phyloP scores from a whole-genome alignment of 768 basidiomycete genomes.

The Sporobolomyces pararoseus region DNA sequence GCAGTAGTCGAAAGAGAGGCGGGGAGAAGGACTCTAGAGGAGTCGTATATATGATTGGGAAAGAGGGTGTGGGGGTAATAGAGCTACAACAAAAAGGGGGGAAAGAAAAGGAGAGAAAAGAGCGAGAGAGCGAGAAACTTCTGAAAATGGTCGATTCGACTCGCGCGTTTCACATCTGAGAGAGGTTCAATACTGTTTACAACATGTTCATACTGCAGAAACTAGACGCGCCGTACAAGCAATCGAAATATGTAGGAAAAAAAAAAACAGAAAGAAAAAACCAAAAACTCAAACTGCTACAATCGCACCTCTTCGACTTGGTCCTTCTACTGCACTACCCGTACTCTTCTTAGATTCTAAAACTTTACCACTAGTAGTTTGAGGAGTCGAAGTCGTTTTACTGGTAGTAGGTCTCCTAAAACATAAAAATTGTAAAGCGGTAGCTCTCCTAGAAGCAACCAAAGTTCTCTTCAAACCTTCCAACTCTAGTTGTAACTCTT shows the following conservation, averaged over 20 bases:
- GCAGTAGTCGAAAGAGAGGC: not conserved
- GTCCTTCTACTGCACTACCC: not conserved
- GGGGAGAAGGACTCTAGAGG: not conserved
- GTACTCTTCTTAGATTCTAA: not conserved
- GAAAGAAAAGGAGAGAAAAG: no score
- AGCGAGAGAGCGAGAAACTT: no score
- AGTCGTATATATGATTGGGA: no score
- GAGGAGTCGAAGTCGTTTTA: not conserved
- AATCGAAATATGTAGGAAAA: not conserved
- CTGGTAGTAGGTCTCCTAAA: slow-evolving; percentile 32
- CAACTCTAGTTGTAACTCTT: slow-evolving; percentile 78
- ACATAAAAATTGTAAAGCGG: slow-evolving; percentile 90
- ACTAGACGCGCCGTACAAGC: no score
- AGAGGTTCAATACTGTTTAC: no score
- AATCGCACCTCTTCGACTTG: slow-evolving; percentile 16
- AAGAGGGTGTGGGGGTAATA: no score
- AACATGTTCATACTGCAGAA: no score
- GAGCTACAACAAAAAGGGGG: no score
- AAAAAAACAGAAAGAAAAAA: not conserved
- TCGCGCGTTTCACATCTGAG: no score
- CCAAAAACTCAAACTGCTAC: slow-evolving; percentile 1
- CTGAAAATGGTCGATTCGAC: no score
- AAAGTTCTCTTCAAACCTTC: slow-evolving; percentile 88
- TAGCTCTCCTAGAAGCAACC: slow-evolving; percentile 79
- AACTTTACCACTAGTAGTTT: slow-evolving; percentile 18